phyloP scores from a whole-genome alignment of 371 early-diverging fungal species.

The Mortierella sp. region DNA sequence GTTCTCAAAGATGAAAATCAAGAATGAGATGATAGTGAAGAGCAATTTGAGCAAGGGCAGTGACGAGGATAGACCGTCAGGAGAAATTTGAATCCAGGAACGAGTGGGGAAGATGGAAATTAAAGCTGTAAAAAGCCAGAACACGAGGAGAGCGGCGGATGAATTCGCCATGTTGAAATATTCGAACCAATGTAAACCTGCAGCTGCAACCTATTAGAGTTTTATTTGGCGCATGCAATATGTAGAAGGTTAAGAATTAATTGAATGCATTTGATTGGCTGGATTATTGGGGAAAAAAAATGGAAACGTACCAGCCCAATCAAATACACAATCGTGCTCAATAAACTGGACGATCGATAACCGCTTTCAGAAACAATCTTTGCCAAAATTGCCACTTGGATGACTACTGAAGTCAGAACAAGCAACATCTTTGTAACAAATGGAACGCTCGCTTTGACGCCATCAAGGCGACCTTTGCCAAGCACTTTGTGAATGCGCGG shows the following conservation, averaged over 20 bases:
- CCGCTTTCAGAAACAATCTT: conserved; percentile 8
- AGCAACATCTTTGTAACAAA: conserved; percentile 21
- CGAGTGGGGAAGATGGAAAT: conserved; percentile 71
- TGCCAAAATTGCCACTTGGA: conserved; percentile 29
- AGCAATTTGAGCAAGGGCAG: conserved; percentile 57
- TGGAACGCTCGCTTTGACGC: background rate
- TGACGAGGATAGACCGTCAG: conserved; percentile 51
- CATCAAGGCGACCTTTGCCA: conserved; percentile 39
- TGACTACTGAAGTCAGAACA: conserved; percentile 16
- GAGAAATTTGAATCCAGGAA: conserved; percentile 49
- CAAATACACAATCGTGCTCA: conserved; percentile 30
- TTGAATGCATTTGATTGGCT: background rate
- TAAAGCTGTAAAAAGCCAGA: conserved; percentile 73
- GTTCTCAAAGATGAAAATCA: conserved; percentile 76
- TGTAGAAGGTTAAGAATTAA: background rate
- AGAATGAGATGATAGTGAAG: conserved; percentile 60
- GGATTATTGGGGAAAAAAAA: conserved; percentile 7
- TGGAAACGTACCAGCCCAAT: conserved; percentile 20
- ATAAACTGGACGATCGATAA: conserved; percentile 37
- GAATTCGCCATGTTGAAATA: conserved; percentile 74
- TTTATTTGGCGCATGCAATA: too few relatives aligned
- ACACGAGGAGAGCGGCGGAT: conserved; percentile 76
- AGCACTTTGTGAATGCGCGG: conserved; percentile 60
- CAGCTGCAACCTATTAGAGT: conserved; percentile 60
- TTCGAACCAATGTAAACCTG: conserved; percentile 73